phyloP scores from a whole-genome alignment of 2,329 filamentous ascomycete species.

The Epichloe brachyelytri region DNA sequence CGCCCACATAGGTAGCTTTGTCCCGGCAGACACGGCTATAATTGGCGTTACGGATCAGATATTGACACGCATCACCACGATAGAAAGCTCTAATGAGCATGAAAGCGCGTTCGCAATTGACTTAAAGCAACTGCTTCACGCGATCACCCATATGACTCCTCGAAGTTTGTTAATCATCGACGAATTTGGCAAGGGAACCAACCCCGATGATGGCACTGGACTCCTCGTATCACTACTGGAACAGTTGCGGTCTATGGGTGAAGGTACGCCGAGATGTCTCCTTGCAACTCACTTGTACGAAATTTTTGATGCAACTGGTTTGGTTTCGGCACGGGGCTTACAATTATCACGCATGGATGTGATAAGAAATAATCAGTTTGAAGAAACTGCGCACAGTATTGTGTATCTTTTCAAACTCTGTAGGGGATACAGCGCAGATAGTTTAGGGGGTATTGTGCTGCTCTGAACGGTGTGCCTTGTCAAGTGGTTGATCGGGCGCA shows the following conservation, averaged over 20 bases:
- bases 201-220: constrained; percentile 43
- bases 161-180: constrained; percentile 80
- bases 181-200: constrained; percentile 67
- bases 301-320: constrained; percentile 52
- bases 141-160: constrained; percentile 59
- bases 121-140: constrained; percentile 71
- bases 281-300: constrained; percentile 56
- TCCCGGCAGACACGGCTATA: constrained; percentile 63
- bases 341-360: constrained; percentile 62
- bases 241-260: constrained; percentile 36
- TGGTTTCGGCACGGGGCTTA: constrained; percentile 37
- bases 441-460: constrained; percentile 81
- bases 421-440: constrained; percentile 58
- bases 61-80: constrained; percentile 69
- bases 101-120: constrained; percentile 63
- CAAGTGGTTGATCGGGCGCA: constrained; percentile 65
- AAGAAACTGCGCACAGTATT: constrained; percentile 46
- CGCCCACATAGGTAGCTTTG: constrained; percentile 84
- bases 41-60: constrained; percentile 91
- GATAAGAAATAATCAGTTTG: constrained; percentile 36
- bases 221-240: constrained; percentile 44
- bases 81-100: constrained; percentile 45
- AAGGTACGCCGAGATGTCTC: constrained; percentile 41
- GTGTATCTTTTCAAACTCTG: constrained; percentile 62
- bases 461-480: constrained; percentile 68